These are phyloP conservation scores for Fusarium sarcochroum DNA, from an alignment of 2,329 filamentous ascomycete genomes.

Conservation along the genomic window DNA sequence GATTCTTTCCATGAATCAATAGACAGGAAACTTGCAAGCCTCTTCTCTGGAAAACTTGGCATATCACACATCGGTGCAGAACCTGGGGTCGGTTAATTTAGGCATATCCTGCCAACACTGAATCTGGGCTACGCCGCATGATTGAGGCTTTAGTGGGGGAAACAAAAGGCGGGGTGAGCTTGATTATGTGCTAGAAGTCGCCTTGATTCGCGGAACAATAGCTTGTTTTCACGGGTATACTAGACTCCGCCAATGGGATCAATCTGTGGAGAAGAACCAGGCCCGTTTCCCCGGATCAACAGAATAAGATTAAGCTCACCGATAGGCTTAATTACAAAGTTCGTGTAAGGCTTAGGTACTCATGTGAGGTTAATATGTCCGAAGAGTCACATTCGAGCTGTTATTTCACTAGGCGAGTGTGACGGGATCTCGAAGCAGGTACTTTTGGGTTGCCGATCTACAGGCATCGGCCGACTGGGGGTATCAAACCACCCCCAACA, in stretches of 20 bases:
- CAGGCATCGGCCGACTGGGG: not conserved
- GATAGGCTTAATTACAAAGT: not conserved
- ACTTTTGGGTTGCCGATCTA: too few species aligned
- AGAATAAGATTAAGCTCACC: not conserved
- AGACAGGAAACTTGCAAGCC: too few species aligned
- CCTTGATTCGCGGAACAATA: slow-evolving; percentile 3
- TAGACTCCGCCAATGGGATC: not conserved
- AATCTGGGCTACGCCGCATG: not conserved
- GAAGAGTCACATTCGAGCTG: too few species aligned
- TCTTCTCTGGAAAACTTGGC: not conserved
- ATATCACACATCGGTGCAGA: not conserved
- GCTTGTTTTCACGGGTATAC: rapidly evolving
- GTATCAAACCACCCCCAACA: not conserved
- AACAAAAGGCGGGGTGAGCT: slow-evolving; percentile 9
- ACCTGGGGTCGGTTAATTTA: slow-evolving; percentile 6
- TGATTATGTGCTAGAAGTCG: not conserved
- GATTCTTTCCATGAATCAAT: slow-evolving; percentile 20
- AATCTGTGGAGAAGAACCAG: not conserved
- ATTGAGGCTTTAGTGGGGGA: slow-evolving; percentile 13
- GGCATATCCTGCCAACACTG: not conserved
- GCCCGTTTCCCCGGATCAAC: not conserved
- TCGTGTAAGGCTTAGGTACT: not conserved
- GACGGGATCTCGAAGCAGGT: too few species aligned
- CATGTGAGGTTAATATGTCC: not conserved
- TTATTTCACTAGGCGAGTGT: too few species aligned